Evolutionary conservation across 305 asterid species (phyloP).

Genomic region (Nicotiana rustica): DNA sequence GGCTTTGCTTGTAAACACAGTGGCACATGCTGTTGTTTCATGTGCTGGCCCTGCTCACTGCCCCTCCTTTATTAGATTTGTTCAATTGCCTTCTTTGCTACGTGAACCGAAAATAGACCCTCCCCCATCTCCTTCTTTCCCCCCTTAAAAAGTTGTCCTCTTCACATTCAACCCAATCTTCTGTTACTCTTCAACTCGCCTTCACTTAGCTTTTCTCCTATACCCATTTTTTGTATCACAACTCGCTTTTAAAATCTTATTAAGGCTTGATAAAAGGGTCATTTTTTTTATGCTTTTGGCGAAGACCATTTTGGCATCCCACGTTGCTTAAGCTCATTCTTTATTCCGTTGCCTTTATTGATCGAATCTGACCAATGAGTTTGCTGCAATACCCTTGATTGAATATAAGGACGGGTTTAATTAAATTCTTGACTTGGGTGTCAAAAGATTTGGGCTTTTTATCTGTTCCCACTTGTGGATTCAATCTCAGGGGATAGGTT

Average conservation of each 20-base stretch:
- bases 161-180: neutral
- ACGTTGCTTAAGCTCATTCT: conserved; percentile 12
- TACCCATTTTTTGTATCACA: neutral
- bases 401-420: conserved; percentile 30
- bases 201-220: neutral
- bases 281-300: neutral
- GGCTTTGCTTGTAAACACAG: neutral
- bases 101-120: conserved; percentile 34
- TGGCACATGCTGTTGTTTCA: conserved; percentile 47
- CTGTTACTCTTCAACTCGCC: neutral
- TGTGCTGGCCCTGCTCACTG: conserved; percentile 36
- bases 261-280: neutral
- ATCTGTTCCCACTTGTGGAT: conserved; percentile 32
- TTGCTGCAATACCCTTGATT: conserved; percentile 40
- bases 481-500: conserved; percentile 42
- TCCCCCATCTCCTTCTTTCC: neutral
- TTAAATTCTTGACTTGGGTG: conserved; percentile 34
- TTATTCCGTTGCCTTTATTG: neutral
- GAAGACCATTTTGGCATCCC: neutral
- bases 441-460: conserved; percentile 24
- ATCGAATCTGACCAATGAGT: conserved; percentile 45
- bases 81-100: conserved; percentile 44
- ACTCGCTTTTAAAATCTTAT: neutral
- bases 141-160: neutral
- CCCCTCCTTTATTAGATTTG: conserved; percentile 44